Conservation (phyloP, 257 asterid species). For the Ehretia macrophylla region DNA sequence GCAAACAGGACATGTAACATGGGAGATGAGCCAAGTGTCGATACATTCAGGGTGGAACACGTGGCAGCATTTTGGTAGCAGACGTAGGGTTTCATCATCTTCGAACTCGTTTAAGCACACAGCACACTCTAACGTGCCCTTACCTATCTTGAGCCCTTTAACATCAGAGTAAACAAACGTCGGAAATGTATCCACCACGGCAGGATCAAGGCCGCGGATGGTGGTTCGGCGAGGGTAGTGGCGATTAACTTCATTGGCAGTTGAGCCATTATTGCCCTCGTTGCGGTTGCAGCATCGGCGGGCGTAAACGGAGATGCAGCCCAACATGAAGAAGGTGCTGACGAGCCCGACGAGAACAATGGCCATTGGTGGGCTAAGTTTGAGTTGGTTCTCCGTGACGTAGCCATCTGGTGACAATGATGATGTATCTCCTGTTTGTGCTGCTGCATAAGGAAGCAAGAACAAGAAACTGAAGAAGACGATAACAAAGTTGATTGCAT, state of each 20-base stretch:
- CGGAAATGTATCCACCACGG: conserved; percentile 22
- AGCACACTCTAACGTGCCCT: conserved; percentile 29
- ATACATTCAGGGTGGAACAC: conserved; percentile 49
- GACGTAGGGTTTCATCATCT: conserved; percentile 30
- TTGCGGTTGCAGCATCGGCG: conserved; percentile 13
- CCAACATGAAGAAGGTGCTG: conserved; percentile 6
- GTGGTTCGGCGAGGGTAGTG: neutral
- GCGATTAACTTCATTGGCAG: neutral
- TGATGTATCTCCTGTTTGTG: neutral
- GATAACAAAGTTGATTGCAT: neutral
- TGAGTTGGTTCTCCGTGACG: neutral
- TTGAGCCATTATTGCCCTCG: neutral
- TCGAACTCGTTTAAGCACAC: conserved; percentile 38
- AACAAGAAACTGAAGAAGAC: neutral
- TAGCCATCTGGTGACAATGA: neutral
- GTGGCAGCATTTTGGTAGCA: conserved; percentile 34
- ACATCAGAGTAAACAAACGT: conserved; percentile 31
- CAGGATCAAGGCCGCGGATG: conserved; percentile 28
- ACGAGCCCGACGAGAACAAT: conserved; percentile 10
- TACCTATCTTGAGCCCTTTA: conserved; percentile 25
- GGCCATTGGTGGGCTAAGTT: conserved; percentile 1
- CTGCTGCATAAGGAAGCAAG: neutral
- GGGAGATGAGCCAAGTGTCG: conserved; percentile 44
- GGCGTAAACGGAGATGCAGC: conserved; percentile 10
- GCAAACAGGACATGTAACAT: conserved; percentile 55